Percentiles rank a stretch among this genome's conserved stretches.
These are phyloP conservation scores for Letharia lupina DNA, from an alignment of 495 filamentous ascomycete genomes.

Conservation along the genomic window DNA sequence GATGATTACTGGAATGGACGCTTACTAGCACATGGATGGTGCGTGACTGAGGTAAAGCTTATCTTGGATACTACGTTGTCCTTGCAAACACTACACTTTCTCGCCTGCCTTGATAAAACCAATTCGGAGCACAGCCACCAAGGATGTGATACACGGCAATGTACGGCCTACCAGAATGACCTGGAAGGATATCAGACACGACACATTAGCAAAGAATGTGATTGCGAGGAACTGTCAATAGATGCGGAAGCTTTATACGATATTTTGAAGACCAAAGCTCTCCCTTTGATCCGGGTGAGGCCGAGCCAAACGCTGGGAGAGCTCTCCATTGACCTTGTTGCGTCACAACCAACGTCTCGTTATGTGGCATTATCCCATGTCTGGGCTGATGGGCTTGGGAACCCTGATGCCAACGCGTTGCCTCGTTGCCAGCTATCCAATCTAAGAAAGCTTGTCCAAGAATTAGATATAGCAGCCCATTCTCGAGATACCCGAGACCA, in stretches of 20 bases:
- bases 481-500: background rate
- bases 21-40: conserved; percentile 5
- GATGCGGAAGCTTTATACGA: background rate
- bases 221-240: conserved; percentile 1
- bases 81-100: conserved; percentile 1
- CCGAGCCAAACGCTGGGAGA: background rate
- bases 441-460: background rate
- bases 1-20: background rate
- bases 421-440: conserved; percentile 15
- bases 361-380: conserved; percentile 27
- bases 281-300: conserved; percentile 11
- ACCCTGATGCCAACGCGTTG: conserved; percentile 16
- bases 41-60: background rate
- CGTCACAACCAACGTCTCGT: background rate
- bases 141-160: background rate
- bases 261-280: background rate
- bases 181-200: conserved; percentile 1
- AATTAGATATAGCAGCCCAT: background rate
- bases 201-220: conserved; percentile 1
- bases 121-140: background rate
- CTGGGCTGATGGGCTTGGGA: conserved; percentile 23
- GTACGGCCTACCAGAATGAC: conserved; percentile 2
- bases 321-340: conserved; percentile 10
- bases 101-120: background rate
- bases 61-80: background rate